Conservation (phyloP, 768 basidiomycete genomes). For the Tylopilus rubrobrunneus region DNA sequence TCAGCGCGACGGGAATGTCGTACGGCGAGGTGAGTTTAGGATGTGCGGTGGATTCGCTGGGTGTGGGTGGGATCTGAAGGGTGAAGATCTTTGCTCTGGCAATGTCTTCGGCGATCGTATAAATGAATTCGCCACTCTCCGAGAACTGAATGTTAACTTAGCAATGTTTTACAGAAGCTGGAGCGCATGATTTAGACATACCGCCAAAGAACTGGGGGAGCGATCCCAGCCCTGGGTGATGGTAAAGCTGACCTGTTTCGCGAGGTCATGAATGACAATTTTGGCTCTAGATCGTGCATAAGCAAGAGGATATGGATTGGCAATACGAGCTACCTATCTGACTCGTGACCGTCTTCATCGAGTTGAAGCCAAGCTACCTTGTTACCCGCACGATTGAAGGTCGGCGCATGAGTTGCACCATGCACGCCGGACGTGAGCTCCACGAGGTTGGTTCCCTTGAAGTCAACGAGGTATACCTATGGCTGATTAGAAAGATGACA, state of each 20-base stretch:
- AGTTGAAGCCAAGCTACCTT: constrained; percentile 88
- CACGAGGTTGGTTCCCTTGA: constrained; percentile 48
- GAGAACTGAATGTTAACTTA: constrained; percentile 54
- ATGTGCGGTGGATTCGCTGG: constrained; percentile 47
- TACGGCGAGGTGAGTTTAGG: constrained; percentile 42
- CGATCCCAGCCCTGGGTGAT: constrained; percentile 86
- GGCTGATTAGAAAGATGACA: neutral
- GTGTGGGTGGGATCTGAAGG: constrained; percentile 64
- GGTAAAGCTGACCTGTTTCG: constrained; percentile 61
- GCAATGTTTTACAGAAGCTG: neutral
- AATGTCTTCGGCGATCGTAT: constrained; percentile 72
- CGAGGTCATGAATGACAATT: constrained; percentile 75
- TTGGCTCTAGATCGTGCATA: constrained; percentile 47
- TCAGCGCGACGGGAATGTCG: constrained; percentile 54
- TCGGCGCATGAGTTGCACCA: constrained; percentile 75
- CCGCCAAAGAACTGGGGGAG: constrained; percentile 42
- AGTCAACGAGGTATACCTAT: constrained; percentile 68
- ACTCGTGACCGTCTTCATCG: constrained; percentile 84
- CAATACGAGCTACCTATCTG: constrained; percentile 55
- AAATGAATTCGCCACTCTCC: constrained; percentile 61
- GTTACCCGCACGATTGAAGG: constrained; percentile 60
- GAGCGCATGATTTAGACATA: neutral
- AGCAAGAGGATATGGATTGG: neutral
- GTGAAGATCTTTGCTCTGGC: constrained; percentile 74
- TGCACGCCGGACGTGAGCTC: constrained; percentile 82